These are phyloP conservation scores for Cymbidium sinense DNA, from an alignment of 106 monocot species.

Conservation along the genomic window DNA sequence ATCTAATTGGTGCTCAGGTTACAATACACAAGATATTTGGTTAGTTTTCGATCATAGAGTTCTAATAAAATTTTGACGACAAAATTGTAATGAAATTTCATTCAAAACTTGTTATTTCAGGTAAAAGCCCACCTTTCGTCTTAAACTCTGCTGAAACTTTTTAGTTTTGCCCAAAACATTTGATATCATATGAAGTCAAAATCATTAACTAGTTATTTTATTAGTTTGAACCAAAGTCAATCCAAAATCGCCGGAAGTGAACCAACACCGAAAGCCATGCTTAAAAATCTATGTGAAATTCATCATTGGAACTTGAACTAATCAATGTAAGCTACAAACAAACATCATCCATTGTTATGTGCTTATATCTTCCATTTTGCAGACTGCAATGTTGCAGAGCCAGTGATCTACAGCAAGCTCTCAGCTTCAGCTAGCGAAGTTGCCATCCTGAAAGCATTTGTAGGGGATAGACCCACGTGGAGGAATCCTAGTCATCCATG, in stretches of 20 bases:
- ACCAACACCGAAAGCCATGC: background rate
- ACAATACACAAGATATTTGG: too few relatives aligned
- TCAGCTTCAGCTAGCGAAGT: conserved; percentile 41
- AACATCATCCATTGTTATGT: background rate
- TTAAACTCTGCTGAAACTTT: too few relatives aligned
- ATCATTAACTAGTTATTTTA: too few relatives aligned
- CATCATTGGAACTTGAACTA: background rate
- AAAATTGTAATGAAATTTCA: too few relatives aligned
- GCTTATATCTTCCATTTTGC: conserved; percentile 3
- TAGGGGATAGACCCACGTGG: conserved; percentile 82
- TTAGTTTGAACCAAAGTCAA: too few relatives aligned
- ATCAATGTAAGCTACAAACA: background rate
- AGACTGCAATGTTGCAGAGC: conserved; percentile 93
- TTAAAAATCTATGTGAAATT: background rate
- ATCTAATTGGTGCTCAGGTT: too few relatives aligned
- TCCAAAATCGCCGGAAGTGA: background rate
- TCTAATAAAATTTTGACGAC: too few relatives aligned
- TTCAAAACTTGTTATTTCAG: too few relatives aligned
- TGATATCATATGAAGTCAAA: background rate
- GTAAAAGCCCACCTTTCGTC: too few relatives aligned
- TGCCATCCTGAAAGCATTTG: conserved; percentile 60
- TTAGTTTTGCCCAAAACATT: too few relatives aligned
- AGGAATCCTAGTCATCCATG: conserved; percentile 64
- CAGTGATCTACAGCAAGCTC: conserved; percentile 65
- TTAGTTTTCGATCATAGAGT: too few relatives aligned